phyloP scores from a whole-genome alignment of 306 rosid species.

The Fragaria vesca region DNA sequence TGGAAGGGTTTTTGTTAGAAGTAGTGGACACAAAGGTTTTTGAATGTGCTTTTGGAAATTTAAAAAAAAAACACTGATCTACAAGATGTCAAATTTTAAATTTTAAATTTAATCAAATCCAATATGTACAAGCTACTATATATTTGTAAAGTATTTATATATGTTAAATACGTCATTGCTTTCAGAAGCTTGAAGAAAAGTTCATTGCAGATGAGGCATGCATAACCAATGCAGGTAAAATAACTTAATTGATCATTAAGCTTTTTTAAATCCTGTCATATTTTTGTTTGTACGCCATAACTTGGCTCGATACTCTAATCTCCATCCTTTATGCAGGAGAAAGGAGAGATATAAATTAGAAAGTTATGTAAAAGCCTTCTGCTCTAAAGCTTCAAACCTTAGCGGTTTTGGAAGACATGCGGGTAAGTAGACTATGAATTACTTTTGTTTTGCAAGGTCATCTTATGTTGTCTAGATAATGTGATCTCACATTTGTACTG shows the following conservation, averaged over 20 bases:
- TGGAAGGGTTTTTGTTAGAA: no score
- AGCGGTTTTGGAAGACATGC: no score
- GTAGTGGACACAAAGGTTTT: no score
- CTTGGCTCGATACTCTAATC: not conserved
- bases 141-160: conserved; percentile 2
- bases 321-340: conserved; percentile 54
- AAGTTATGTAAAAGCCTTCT: conserved; percentile 68
- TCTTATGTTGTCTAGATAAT: no score
- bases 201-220: conserved; percentile 71
- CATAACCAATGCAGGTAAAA: conserved; percentile 56
- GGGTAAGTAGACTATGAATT: no score
- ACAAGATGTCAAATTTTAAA: no score
- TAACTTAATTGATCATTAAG: conserved; percentile 13
- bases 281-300: not conserved
- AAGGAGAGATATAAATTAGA: conserved; percentile 61
- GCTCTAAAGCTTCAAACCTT: conserved; percentile 61
- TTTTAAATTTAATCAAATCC: not conserved
- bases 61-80: no score
- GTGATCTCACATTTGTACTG: no score
- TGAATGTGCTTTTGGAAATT: no score
- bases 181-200: conserved; percentile 95
- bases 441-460: no score
- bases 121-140: not conserved
- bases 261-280: not conserved
- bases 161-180: conserved; percentile 7